These are phyloP conservation scores for Nemania sp. DNA, from an alignment of 2,329 filamentous ascomycete genomes.

Conservation along the genomic window DNA sequence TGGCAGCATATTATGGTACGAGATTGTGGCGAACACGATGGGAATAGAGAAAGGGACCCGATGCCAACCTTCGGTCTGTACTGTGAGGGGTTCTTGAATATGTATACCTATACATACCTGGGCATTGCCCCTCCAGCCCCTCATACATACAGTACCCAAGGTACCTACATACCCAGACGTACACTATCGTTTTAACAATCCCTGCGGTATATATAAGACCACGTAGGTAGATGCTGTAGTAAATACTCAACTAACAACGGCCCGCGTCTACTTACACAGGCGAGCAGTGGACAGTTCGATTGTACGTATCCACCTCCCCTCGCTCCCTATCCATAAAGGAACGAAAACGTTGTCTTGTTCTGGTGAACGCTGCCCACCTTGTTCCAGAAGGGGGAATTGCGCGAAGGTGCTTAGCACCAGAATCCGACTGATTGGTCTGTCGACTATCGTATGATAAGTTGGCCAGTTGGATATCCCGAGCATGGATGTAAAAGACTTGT, in stretches of 20 bases:
- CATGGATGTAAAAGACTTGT: slow-evolving; percentile 10
- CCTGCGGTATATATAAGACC: neutral
- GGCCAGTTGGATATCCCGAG: slow-evolving; percentile 10
- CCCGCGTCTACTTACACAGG: neutral
- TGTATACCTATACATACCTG: neutral
- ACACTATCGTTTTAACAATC: neutral
- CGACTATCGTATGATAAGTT: slow-evolving; percentile 14
- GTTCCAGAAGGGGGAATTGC: neutral
- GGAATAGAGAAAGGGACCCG: neutral
- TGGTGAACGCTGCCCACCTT: slow-evolving; percentile 3
- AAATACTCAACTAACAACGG: slow-evolving; percentile 11
- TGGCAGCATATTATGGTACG: neutral
- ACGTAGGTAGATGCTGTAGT: neutral
- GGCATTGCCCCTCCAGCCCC: neutral
- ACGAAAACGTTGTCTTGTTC: neutral
- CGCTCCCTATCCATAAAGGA: neutral
- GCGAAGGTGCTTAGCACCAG: neutral
- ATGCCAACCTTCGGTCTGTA: neutral
- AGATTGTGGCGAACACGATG: neutral
- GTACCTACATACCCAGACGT: neutral
- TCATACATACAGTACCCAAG: neutral
- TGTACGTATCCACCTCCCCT: neutral
- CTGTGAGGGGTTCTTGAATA: neutral
- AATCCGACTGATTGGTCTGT: neutral
- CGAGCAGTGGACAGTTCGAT: slow-evolving; percentile 5